These are phyloP conservation scores for Fennellomyces sp. DNA, from an alignment of 371 early-diverging fungal genomes.

Conservation along the genomic window DNA sequence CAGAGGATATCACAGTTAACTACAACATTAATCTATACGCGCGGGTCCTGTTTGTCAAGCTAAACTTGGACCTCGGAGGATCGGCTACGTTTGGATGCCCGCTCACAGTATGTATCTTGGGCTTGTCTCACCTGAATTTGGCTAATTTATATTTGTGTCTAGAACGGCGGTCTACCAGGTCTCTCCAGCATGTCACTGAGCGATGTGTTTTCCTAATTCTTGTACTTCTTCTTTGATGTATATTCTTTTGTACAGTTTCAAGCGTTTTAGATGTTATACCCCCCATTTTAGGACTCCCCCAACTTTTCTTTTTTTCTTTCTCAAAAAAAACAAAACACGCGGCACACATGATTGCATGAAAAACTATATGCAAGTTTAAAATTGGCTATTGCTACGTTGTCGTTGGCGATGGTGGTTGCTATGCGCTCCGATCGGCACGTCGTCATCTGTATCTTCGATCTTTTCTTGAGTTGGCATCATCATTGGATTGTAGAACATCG, in stretches of 20 bases:
- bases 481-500: constrained; percentile 10
- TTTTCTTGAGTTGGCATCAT: constrained; percentile 1
- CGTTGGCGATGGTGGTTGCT: neutral
- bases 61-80: constrained; percentile 35
- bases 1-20: constrained; percentile 32
- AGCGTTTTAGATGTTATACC: no score
- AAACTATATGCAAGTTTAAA: constrained; percentile 2
- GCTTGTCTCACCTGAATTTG: neutral
- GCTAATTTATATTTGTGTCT: neutral
- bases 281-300: no score
- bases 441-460: constrained; percentile 27
- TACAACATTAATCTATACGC: constrained; percentile 39
- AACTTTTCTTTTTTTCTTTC: neutral
- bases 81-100: constrained; percentile 43
- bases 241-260: neutral
- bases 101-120: constrained; percentile 26
- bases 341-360: no score
- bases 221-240: neutral
- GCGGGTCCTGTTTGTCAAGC: constrained; percentile 38
- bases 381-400: constrained; percentile 8
- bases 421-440: constrained; percentile 20
- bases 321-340: no score
- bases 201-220: neutral
- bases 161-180: constrained; percentile 10
- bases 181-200: neutral